Evolutionary conservation across 805 yeast genomes (phyloP).

Genomic region (Saturnispora ahearnii): DNA sequence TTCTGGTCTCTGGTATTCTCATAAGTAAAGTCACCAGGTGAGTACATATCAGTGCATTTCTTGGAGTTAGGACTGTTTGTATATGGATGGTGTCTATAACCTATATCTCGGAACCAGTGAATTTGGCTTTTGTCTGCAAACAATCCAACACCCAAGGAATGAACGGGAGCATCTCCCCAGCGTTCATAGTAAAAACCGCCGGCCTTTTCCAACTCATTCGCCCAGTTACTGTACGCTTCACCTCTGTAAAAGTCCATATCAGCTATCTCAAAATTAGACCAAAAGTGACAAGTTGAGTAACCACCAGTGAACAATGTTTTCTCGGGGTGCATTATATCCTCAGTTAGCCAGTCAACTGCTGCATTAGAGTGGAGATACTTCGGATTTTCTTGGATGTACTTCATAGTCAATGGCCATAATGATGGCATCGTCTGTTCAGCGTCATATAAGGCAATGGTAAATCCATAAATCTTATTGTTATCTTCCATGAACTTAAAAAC

Average conservation of each 20-base stretch:
- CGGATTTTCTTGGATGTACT: slow-evolving; percentile 47
- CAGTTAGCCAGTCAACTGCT: slow-evolving; percentile 44
- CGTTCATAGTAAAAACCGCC: slow-evolving; percentile 87
- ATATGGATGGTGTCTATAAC: slow-evolving; percentile 69
- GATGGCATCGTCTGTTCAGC: slow-evolving; percentile 53
- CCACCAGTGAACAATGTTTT: slow-evolving; percentile 32
- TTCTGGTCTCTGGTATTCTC: slow-evolving; percentile 53
- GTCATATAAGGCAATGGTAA: slow-evolving; percentile 60
- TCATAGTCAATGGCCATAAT: slow-evolving; percentile 62
- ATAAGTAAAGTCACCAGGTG: slow-evolving; percentile 48
- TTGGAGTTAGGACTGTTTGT: slow-evolving; percentile 60
- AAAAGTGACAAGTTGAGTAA: slow-evolving; percentile 68
- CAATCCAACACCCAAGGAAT: slow-evolving; percentile 61
- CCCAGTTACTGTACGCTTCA: slow-evolving; percentile 58
- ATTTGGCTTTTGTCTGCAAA: slow-evolving; percentile 60
- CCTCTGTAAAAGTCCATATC: slow-evolving; percentile 72
- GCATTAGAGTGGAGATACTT: slow-evolving; percentile 48
- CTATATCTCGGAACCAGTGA: slow-evolving; percentile 86
- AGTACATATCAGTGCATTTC: slow-evolving; percentile 37
- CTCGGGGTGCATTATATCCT: slow-evolving; percentile 42
- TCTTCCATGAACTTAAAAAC: slow-evolving; percentile 65
- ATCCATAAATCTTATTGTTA: slow-evolving; percentile 65
- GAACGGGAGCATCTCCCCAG: slow-evolving; percentile 95
- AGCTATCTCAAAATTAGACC: slow-evolving; percentile 85
- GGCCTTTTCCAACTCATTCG: slow-evolving; percentile 49